Conservation (phyloP, 2,329 filamentous ascomycete genomes). For the Pseudocercospora musae region DNA sequence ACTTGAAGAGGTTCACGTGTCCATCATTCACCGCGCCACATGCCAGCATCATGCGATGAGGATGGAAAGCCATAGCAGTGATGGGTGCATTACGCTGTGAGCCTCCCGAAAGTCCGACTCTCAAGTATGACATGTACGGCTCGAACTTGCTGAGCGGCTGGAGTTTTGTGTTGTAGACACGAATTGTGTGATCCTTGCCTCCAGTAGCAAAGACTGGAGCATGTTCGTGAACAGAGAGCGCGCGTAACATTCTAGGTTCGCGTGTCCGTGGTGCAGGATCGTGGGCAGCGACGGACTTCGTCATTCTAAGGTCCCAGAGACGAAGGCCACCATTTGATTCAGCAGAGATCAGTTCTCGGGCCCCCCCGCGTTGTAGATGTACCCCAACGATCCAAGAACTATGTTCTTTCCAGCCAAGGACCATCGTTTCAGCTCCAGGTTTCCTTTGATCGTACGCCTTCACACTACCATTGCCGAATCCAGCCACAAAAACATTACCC, state of each 20-base stretch:
- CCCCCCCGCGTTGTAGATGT: slow-evolving; percentile 92
- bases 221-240: slow-evolving; percentile 91
- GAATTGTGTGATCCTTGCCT: slow-evolving; percentile 81
- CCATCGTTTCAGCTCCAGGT: slow-evolving; percentile 83
- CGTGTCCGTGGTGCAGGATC: slow-evolving; percentile 46
- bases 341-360: slow-evolving; percentile 85
- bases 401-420: slow-evolving; percentile 95
- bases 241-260: slow-evolving; percentile 52
- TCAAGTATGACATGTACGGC: slow-evolving; percentile 68
- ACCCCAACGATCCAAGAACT: slow-evolving; percentile 94
- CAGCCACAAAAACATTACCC: slow-evolving; percentile 91
- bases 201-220: slow-evolving; percentile 94
- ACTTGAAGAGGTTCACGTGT: slow-evolving; percentile 77
- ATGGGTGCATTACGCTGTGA: slow-evolving; percentile 65
- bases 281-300: slow-evolving; percentile 34
- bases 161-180: slow-evolving; percentile 77
- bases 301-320: slow-evolving; percentile 88
- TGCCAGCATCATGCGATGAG: slow-evolving; percentile 86
- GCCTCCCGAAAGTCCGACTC: slow-evolving; percentile 24
- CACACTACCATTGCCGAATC: slow-evolving; percentile 92
- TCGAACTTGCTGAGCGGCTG: slow-evolving; percentile 74
- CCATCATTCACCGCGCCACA: slow-evolving; percentile 83
- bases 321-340: slow-evolving; percentile 91
- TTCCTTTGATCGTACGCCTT: slow-evolving; percentile 91
- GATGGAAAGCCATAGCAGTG: slow-evolving; percentile 88